A percentile compares a stretch with the other conserved stretches of the same genome.
Conservation (phyloP, 768 basidiomycete genomes). For the Serendipita vermifera region DNA sequence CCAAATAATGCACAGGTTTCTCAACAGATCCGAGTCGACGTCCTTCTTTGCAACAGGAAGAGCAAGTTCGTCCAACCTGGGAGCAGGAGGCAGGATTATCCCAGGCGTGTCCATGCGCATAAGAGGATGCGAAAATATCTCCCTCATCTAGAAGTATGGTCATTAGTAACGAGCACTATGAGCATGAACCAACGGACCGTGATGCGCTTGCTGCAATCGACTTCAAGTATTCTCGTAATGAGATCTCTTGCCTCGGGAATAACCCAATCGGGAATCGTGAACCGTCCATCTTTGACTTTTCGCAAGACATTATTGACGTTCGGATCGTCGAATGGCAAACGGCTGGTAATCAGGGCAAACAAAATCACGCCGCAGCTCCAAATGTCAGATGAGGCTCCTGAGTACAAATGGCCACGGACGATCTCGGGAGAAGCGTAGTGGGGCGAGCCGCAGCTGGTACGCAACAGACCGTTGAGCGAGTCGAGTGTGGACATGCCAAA, state of each 20-base stretch:
- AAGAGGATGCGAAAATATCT: conserved; percentile 82
- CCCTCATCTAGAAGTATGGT: conserved; percentile 51
- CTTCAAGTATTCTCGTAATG: conserved; percentile 73
- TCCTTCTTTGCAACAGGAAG: conserved; percentile 45
- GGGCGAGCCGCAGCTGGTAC: conserved; percentile 92
- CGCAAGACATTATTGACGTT: conserved; percentile 60
- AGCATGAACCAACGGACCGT: conserved; percentile 34
- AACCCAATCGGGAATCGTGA: conserved; percentile 67
- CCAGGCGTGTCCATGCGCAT: conserved; percentile 40
- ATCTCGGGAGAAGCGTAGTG: conserved; percentile 97
- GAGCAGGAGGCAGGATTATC: conserved; percentile 24
- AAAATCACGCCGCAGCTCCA: conserved; percentile 96
- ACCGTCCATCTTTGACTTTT: conserved; percentile 81
- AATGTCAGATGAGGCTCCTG: conserved; percentile 83
- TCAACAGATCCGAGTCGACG: conserved; percentile 65
- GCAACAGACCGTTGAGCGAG: conserved; percentile 67
- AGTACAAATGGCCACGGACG: conserved; percentile 78
- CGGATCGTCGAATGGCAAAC: conserved; percentile 90
- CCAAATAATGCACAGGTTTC: conserved; percentile 74
- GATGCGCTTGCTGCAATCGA: conserved; percentile 68
- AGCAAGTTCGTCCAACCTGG: conserved; percentile 19
- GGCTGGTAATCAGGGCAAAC: conserved; percentile 76
- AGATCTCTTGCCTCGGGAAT: conserved; percentile 78
- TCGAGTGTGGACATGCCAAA: conserved; percentile 99
- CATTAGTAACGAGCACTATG: neutral